These are phyloP conservation scores for Cryptosporidium meleagridis DNA, from an alignment of 169 alveolate genomes.

Conservation along the genomic window DNA sequence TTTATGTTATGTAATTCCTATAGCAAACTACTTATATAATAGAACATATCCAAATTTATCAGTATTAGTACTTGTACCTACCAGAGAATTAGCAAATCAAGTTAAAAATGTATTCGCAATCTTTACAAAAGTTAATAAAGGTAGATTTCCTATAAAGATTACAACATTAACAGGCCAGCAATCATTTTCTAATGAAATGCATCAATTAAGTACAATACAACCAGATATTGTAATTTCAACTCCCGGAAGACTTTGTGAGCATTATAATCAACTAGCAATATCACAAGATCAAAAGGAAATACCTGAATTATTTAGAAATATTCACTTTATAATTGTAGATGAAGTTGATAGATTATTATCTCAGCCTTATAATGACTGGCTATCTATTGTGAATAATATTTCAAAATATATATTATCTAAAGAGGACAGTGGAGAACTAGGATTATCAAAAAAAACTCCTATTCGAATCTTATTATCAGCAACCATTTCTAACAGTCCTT, in stretches of 20 bases:
- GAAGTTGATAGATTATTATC: constrained; percentile 78
- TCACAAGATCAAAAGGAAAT: constrained; percentile 20
- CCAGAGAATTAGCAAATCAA: constrained; percentile 92
- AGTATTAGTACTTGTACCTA: constrained; percentile 89
- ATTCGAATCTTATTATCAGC: constrained; percentile 43
- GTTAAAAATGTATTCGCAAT: constrained; percentile 85
- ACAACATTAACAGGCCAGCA: constrained; percentile 62
- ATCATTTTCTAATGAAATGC: constrained; percentile 55
- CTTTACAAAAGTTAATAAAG: constrained; percentile 78
- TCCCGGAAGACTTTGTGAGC: constrained; percentile 72
- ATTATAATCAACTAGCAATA: constrained; percentile 16
- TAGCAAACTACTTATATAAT: constrained; percentile 76
- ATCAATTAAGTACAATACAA: constrained; percentile 9
- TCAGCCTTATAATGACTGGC: constrained; percentile 60
- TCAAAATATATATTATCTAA: not conserved
- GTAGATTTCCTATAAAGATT: constrained; percentile 43
- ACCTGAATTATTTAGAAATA: constrained; percentile 72
- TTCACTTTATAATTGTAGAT: constrained; percentile 77
- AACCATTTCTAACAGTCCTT: constrained; percentile 36
- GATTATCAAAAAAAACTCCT: constrained; percentile 23
- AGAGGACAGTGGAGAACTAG: constrained; percentile 31
- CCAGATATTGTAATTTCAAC: constrained; percentile 63
- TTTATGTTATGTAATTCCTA: constrained; percentile 77
- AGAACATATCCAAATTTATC: constrained; percentile 73
- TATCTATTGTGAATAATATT: constrained; percentile 30